These are phyloP conservation scores for Tuber brumale DNA, from an alignment of 495 filamentous ascomycete genomes.

Conservation along the genomic window DNA sequence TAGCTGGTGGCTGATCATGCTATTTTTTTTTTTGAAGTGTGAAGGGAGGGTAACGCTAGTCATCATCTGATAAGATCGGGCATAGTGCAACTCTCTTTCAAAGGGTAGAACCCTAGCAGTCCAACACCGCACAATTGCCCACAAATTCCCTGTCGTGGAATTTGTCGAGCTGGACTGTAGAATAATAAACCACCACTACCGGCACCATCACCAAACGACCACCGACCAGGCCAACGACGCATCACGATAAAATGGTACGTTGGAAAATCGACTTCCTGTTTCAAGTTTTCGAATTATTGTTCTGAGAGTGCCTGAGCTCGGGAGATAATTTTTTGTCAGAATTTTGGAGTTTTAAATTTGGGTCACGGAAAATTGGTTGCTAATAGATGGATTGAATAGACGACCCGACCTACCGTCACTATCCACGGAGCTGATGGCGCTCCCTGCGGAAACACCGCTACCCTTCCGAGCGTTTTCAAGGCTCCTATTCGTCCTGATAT, in stretches of 20 bases:
- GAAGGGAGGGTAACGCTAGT: neutral
- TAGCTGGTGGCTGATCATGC: neutral
- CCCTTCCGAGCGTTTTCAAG: slow-evolving; percentile 90
- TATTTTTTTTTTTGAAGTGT: neutral
- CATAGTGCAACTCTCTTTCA: neutral
- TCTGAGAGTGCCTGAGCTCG: neutral
- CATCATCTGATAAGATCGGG: slow-evolving; percentile 13
- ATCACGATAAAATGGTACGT: slow-evolving; percentile 33
- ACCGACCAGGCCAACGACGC: slow-evolving; percentile 18
- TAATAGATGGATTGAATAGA: slow-evolving; percentile 50
- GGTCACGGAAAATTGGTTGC: neutral
- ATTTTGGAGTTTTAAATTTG: neutral
- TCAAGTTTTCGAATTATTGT: neutral
- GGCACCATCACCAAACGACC: slow-evolving; percentile 18
- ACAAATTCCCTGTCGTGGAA: slow-evolving; percentile 9
- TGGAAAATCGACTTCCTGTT: neutral
- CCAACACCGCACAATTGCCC: slow-evolving; percentile 25
- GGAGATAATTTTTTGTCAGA: neutral
- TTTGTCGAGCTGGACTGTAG: slow-evolving; percentile 17
- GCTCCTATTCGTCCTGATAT: slow-evolving; percentile 97
- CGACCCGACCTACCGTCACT: slow-evolving; percentile 88
- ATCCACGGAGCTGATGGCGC: slow-evolving; percentile 89
- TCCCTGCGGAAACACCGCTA: slow-evolving; percentile 74
- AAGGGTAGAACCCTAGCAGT: slow-evolving; percentile 34
- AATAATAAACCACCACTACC: slow-evolving; percentile 19